Evolutionary conservation across 2,329 filamentous ascomycete genomes (phyloP), one percentile per base, ranked within the genome.

Genomic region (Fusarium sororula): DNA sequence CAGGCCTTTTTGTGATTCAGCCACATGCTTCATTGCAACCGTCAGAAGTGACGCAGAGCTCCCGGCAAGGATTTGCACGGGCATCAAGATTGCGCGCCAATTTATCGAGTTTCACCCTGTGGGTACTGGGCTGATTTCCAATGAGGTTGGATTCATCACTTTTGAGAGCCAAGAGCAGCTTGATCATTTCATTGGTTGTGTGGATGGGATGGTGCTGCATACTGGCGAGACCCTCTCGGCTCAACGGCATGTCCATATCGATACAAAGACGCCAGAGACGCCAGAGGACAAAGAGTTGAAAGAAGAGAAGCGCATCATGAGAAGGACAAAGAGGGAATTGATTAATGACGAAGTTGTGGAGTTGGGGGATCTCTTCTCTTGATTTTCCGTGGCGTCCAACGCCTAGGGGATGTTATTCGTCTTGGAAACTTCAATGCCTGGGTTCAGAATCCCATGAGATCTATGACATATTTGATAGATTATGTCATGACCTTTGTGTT

Each of bases 101-200:
- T 73, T 72, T 13, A 54, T 68, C 38, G 9, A 63, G 1, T 71
- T 54, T 26, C 51, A 47, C 1, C 72, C 63, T 0, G 5, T 53
- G 6, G 54, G 41, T 12, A 39, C 41, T 15, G 61, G 54, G 12
- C 3, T 72, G 4, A 35, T 62, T 18, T 66, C 63, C 4, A 14
- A 12, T 28, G 22, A 64, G 1, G 11, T 37, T 9, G 67, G 50
- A 13, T 69, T 30, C 26, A 10, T 69, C 50, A 38, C 62, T 8
- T 71, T 75, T 22, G n/a, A 22, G 22, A 64, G n/a, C 24, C 38
- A 58, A 58, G 61, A 61, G 2, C 14, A 45, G 14, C 38, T 71
- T 20, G 26, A 61, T 30, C 6, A 26, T 3, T 73, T 75, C 13
- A 37, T 72, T 6, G 6, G 22, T 7, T 14, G 32, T 47, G 35